Evolutionary conservation across 345 rosid genomes (phyloP).

Genomic region (Cardamine resedifolia): DNA sequence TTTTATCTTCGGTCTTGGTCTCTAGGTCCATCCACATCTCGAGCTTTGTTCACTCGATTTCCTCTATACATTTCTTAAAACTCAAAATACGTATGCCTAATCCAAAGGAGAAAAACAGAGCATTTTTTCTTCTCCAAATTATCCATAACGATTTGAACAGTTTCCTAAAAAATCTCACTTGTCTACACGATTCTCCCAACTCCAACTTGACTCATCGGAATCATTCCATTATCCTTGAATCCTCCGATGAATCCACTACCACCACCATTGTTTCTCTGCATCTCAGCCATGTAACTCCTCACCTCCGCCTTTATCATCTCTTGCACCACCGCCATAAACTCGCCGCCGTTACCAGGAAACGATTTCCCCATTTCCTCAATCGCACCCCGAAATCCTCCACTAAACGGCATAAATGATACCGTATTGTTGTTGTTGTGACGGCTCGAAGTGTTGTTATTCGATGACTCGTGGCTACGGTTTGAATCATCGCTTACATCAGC

Average conservation of each 20-base stretch:
- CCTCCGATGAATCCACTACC: conserved; percentile 44
- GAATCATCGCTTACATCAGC: conserved; percentile 52
- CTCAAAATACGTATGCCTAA: conserved; percentile 23
- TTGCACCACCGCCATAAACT: conserved; percentile 76
- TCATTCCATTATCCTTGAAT: conserved; percentile 47
- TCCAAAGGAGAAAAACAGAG: conserved; percentile 14
- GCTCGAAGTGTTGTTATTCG: neutral
- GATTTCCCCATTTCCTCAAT: conserved; percentile 26
- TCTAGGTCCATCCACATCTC: neutral
- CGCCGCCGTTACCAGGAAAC: conserved; percentile 27
- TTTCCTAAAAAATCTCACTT: neutral
- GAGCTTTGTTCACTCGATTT: conserved; percentile 20
- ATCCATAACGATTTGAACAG: neutral
- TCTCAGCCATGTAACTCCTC: conserved; percentile 67
- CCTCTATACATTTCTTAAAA: conserved; percentile 17
- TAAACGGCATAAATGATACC: conserved; percentile 17
- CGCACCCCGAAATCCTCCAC: conserved; percentile 5
- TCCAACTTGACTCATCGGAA: conserved; percentile 50
- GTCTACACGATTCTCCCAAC: conserved; percentile 52
- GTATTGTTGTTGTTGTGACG: neutral
- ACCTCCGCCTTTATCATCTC: conserved; percentile 88
- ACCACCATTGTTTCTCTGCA: conserved; percentile 39
- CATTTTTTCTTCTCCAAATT: conserved; percentile 7
- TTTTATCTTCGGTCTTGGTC: conserved; percentile 1
- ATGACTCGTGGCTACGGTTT: conserved; percentile 42